phyloP scores from a whole-genome alignment of 2,329 filamentous ascomycete species.

The Aspergillus tamarii region DNA sequence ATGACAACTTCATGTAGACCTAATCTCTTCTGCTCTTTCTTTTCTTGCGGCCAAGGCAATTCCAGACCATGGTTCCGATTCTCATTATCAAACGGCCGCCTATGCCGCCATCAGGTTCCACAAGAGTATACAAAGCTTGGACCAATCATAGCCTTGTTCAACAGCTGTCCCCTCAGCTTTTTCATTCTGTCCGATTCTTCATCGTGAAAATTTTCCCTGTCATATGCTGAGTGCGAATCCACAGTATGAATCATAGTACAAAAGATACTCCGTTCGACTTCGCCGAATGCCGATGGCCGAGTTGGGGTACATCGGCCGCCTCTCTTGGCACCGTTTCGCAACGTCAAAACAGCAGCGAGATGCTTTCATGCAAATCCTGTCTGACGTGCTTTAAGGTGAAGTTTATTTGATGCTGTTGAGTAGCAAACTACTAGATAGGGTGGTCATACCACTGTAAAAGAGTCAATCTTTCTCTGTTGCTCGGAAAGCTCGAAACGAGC shows the following conservation, averaged over 20 bases:
- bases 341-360: background rate
- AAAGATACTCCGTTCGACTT: background rate
- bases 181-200: background rate
- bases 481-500: background rate
- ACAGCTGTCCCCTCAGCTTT: background rate
- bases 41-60: background rate
- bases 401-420: background rate
- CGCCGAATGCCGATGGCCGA: constrained; percentile 1
- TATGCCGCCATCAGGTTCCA: background rate
- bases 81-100: background rate
- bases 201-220: background rate
- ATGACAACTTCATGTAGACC: background rate
- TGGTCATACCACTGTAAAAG: background rate
- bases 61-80: background rate
- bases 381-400: background rate
- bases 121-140: background rate
- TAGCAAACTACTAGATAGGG: background rate
- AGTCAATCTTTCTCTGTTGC: background rate
- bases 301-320: background rate
- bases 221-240: background rate
- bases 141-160: background rate
- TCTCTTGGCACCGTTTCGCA: background rate
- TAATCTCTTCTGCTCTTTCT: background rate
- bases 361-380: background rate
- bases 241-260: background rate